A percentile compares a stretch with the other conserved stretches of the same genome.
phyloP scores from a whole-genome alignment of 345 rosid genomes.

The Bretschneidera sinensis region DNA sequence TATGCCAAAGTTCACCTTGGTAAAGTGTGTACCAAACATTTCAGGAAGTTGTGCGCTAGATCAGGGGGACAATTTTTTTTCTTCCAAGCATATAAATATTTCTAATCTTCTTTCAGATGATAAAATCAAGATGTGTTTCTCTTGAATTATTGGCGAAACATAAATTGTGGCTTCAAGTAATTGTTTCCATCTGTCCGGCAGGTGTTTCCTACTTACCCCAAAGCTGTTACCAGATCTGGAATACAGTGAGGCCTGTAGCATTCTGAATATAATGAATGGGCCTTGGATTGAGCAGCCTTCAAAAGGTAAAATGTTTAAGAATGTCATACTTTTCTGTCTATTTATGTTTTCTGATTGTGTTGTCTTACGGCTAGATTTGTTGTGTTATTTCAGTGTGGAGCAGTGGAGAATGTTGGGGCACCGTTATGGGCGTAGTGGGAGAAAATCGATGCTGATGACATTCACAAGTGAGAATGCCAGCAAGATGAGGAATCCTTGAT shows the following conservation, averaged over 20 bases:
- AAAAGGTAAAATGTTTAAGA: constrained; percentile 36
- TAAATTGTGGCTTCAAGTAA: background rate
- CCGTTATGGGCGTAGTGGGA: constrained; percentile 33
- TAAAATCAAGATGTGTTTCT: background rate
- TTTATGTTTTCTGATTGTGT: background rate
- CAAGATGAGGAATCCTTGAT: no score
- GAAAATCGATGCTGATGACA: constrained; percentile 21
- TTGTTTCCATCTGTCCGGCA: constrained; percentile 17
- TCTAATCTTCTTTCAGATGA: background rate
- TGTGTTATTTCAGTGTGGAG: constrained; percentile 55
- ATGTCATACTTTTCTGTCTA: background rate
- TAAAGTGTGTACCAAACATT: no score
- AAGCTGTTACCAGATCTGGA: constrained; percentile 85
- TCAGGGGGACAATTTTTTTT: no score
- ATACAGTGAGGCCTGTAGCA: constrained; percentile 87
- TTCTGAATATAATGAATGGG: constrained; percentile 89
- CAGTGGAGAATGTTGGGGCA: constrained; percentile 61
- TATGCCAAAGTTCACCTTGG: no score
- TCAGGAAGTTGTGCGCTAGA: no score
- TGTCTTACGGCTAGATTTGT: background rate
- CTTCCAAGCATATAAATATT: background rate
- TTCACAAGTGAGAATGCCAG: background rate
- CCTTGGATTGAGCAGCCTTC: constrained; percentile 88
- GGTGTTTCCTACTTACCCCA: constrained; percentile 90
- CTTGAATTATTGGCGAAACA: background rate